A percentile compares a stretch with the other conserved stretches of the same genome.
phyloP scores from a whole-genome alignment of 2,329 filamentous ascomycete genomes.

The Aurifilum marmelostoma region DNA sequence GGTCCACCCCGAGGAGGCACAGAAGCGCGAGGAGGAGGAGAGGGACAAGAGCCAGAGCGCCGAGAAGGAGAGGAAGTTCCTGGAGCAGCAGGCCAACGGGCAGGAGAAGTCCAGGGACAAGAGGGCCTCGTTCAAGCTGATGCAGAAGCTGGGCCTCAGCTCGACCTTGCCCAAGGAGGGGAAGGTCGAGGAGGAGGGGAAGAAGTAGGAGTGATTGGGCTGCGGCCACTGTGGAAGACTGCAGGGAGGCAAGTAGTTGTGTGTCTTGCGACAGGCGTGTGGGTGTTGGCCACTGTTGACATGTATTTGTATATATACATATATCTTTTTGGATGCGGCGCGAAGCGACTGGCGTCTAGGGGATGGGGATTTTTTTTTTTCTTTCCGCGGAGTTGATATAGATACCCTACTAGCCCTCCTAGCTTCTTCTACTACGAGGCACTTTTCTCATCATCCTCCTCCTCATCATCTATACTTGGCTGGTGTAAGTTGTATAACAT shows the following conservation, averaged over 20 bases:
- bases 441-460: background rate
- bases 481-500: constrained; percentile 5
- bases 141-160: constrained; percentile 46
- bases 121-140: constrained; percentile 36
- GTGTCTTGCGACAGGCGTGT: background rate
- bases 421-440: background rate
- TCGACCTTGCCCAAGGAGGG: constrained; percentile 35
- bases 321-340: background rate
- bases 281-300: background rate
- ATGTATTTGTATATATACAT: background rate
- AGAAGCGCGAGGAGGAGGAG: constrained; percentile 59
- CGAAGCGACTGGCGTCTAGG: background rate
- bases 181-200: background rate
- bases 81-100: constrained; percentile 43
- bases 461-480: constrained; percentile 3
- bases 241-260: too few relatives aligned
- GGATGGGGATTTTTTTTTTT: background rate
- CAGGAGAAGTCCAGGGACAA: constrained; percentile 38
- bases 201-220: background rate
- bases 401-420: constrained; percentile 14
- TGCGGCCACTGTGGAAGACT: background rate
- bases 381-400: background rate
- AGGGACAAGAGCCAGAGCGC: constrained; percentile 65
- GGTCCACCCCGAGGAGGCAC: constrained; percentile 62
- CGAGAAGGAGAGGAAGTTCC: constrained; percentile 50